Percentiles rank a stretch among this genome's conserved stretches.
These are phyloP conservation scores for Zygosaccharomyces bailii DNA, from an alignment of 805 yeast genomes.

Conservation along the genomic window DNA sequence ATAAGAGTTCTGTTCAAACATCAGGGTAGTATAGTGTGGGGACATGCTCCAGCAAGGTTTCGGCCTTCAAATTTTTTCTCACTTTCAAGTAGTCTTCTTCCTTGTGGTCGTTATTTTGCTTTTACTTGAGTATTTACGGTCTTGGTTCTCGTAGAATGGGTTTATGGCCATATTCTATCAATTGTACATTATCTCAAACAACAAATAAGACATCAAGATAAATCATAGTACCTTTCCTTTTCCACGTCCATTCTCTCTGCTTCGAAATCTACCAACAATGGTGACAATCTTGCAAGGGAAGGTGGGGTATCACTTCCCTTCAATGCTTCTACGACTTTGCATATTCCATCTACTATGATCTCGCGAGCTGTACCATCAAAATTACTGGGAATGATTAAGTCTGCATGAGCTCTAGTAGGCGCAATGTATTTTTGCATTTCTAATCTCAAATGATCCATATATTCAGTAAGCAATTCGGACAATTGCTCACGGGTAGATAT, in stretches of 20 bases:
- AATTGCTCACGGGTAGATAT: constrained; percentile 19
- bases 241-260: constrained; percentile 33
- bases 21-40: constrained; percentile 26
- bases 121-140: not conserved
- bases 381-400: constrained; percentile 32
- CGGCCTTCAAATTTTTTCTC: too few species aligned
- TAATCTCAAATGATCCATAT: constrained; percentile 30
- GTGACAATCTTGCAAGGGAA: constrained; percentile 8
- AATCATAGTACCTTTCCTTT: constrained; percentile 33
- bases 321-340: constrained; percentile 27
- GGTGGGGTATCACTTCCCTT: constrained; percentile 13
- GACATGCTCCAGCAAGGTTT: too few species aligned
- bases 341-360: constrained; percentile 34
- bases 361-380: constrained; percentile 30
- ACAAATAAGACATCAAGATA: too few species aligned
- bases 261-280: constrained; percentile 30
- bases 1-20: constrained; percentile 1
- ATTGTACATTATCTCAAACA: not conserved
- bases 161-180: not conserved
- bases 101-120: not conserved
- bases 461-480: constrained; percentile 25
- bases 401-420: constrained; percentile 33
- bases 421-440: constrained; percentile 33
- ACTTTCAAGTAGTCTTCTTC: not conserved
- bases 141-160: not conserved